phyloP scores from a whole-genome alignment of 2,329 filamentous ascomycete species.

The Paecilomyces sp. region DNA sequence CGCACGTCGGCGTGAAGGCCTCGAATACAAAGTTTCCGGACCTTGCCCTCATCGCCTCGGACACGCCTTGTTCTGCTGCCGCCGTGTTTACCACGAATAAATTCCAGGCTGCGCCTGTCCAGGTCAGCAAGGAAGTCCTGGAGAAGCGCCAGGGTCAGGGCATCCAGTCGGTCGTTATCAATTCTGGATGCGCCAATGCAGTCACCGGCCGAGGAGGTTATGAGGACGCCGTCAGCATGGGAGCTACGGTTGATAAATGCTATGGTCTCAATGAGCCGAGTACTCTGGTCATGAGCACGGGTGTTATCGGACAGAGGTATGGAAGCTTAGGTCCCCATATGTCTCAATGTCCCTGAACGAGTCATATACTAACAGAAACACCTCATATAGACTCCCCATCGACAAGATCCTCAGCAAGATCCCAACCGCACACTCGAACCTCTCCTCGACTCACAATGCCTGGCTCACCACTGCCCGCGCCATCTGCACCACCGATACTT shows the following conservation, averaged over 20 bases:
- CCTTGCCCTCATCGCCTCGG: constrained; percentile 79
- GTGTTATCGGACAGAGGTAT: constrained; percentile 88
- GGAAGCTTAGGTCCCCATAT: constrained; percentile 5
- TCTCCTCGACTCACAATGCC: constrained; percentile 70
- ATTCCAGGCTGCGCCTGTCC: constrained; percentile 94
- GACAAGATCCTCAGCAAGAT: constrained; percentile 81
- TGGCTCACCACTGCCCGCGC: constrained; percentile 83
- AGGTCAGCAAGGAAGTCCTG: constrained; percentile 69
- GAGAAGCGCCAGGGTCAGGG: constrained; percentile 59
- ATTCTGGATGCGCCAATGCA: constrained; percentile 94
- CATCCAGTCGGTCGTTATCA: constrained; percentile 77
- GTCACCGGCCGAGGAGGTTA: constrained; percentile 87
- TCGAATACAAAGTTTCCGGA: constrained; percentile 88
- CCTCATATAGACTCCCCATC: constrained; percentile 63
- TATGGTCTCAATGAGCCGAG: constrained; percentile 47
- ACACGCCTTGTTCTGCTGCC: constrained; percentile 75
- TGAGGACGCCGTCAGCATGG: constrained; percentile 84
- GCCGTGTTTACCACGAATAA: constrained; percentile 98
- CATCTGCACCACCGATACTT: constrained; percentile 97
- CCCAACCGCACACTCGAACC: constrained; percentile 62
- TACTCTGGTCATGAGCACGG: constrained; percentile 97
- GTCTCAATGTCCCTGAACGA: not conserved
- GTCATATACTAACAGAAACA: constrained; percentile 1
- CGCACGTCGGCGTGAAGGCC: constrained; percentile 88
- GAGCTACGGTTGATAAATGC: constrained; percentile 63